Conservation (phyloP, 345 rosid genomes). For the Clarkia xantiana region DNA sequence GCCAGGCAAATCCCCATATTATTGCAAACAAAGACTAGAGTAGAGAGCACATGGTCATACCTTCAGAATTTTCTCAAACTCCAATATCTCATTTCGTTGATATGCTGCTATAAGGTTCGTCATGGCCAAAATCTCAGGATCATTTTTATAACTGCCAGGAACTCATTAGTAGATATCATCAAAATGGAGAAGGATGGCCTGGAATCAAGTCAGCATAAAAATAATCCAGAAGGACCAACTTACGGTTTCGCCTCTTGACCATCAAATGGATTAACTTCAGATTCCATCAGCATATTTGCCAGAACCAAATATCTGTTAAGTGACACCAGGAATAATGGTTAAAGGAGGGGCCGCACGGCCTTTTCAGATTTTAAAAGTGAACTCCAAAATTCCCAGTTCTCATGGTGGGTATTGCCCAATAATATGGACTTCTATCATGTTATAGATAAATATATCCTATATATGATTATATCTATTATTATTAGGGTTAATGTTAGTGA, state of each 20-base stretch:
- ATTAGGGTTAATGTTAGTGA: no score
- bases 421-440: no score
- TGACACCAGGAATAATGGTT: not conserved
- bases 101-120: constrained; percentile 95
- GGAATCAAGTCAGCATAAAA: not conserved
- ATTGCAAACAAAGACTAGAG: not conserved
- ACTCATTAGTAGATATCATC: constrained; percentile 1
- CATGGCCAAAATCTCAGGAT: constrained; percentile 99
- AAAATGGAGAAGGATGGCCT: constrained; percentile 3
- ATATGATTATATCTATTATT: no score
- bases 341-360: not conserved
- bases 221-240: constrained; percentile 15
- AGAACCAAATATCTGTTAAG: constrained; percentile 75
- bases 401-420: no score
- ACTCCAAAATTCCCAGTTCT: no score
- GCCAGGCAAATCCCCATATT: no score
- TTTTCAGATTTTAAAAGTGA: no score
- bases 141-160: constrained; percentile 73
- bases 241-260: constrained; percentile 99
- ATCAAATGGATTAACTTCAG: constrained; percentile 98
- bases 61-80: constrained; percentile 96
- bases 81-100: constrained; percentile 90
- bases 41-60: constrained; percentile 19
- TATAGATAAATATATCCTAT: no score
- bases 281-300: constrained; percentile 99